Conservation (phyloP, 1,284 basidiomycete genomes). For the Pseudozyma hubeiensis region DNA sequence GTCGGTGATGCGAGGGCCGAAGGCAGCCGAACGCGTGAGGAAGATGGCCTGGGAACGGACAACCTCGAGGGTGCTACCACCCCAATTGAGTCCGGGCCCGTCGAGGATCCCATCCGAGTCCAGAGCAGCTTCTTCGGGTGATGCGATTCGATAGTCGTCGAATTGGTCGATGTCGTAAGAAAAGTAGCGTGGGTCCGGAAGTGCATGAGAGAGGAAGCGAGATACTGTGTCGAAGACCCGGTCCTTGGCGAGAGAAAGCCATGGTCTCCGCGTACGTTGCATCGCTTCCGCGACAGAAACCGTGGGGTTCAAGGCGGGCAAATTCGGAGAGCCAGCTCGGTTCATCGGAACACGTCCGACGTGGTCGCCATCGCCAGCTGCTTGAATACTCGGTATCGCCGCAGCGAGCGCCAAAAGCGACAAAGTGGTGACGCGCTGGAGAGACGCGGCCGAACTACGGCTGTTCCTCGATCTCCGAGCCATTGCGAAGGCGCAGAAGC, state of each 20-base stretch:
- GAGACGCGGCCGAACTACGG: constrained; percentile 7
- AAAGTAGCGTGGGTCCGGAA: constrained; percentile 47
- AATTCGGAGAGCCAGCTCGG: neutral
- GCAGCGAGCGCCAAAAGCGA: constrained; percentile 27
- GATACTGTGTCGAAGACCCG: constrained; percentile 24
- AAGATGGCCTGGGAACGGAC: constrained; percentile 63
- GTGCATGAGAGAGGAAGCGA: constrained; percentile 34
- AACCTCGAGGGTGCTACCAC: constrained; percentile 58
- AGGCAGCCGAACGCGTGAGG: constrained; percentile 63
- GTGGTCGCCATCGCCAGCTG: neutral
- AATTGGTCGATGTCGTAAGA: constrained; percentile 48
- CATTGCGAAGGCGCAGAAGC: constrained; percentile 4
- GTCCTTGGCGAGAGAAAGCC: constrained; percentile 36
- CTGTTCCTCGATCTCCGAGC: constrained; percentile 1
- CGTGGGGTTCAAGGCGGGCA: constrained; percentile 24
- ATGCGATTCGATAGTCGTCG: constrained; percentile 8
- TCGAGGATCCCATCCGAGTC: constrained; percentile 47
- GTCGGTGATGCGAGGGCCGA: constrained; percentile 56
- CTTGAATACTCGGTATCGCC: constrained; percentile 17
- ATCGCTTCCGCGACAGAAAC: constrained; percentile 29
- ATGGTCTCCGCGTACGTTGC: constrained; percentile 31
- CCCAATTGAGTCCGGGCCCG: constrained; percentile 53
- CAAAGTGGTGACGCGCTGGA: constrained; percentile 23
- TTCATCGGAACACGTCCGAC: neutral
- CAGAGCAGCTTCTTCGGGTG: neutral